Evolutionary conservation across 1,139 yeast genomes (phyloP), one percentile per base, ranked within the genome.

Genomic region (Taphrina betulina): DNA sequence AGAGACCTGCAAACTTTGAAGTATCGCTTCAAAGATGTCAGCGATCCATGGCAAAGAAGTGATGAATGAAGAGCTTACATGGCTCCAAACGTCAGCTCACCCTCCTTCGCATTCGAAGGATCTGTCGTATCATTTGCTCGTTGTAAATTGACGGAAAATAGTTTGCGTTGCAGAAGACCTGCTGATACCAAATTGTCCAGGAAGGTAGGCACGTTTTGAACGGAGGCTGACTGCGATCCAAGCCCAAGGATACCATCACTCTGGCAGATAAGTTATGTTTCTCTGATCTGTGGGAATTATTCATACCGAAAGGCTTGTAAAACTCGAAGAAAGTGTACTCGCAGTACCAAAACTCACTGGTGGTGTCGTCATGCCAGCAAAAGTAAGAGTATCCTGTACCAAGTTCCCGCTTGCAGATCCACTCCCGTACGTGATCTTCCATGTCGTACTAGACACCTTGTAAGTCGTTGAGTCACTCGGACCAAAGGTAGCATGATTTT

Each of bases 321-420:
- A 81, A 57, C 80, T 74, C 35, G 71, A 72, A 2, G 85, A 85
- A 1, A 80, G 82, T 3, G 70, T 59, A 14, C 68, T 63, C 0
- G 86, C 83, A 23, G 77, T 71, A 10, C 87, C 87, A 61, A 82
- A 73, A 20, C 74, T 68, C 62, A 78, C 74, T 57, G 74, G 70
- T 5, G 72, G 68, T 28, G 75, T 34, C 12, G 50, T 23, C 24
- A 34, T 67, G 8, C 75, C 76, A 19, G 77, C 74, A 53, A 79
- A 68, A 14, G 69, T 67, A 52, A 78, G 68, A 41, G 69, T 67
- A 58, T 76, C 76, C 14, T 67, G 66, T 24, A 68, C 72, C 31
- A 79, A 70, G 7, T 65, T 63, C 10, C 87, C 88, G 7, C 73
- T 65, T 2, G 83, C 82, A 8, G 71, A 62, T n/a, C 83, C 83